Conservation (phyloP, 352 stramenopile genomes). For the Blastocystis sp. region DNA sequence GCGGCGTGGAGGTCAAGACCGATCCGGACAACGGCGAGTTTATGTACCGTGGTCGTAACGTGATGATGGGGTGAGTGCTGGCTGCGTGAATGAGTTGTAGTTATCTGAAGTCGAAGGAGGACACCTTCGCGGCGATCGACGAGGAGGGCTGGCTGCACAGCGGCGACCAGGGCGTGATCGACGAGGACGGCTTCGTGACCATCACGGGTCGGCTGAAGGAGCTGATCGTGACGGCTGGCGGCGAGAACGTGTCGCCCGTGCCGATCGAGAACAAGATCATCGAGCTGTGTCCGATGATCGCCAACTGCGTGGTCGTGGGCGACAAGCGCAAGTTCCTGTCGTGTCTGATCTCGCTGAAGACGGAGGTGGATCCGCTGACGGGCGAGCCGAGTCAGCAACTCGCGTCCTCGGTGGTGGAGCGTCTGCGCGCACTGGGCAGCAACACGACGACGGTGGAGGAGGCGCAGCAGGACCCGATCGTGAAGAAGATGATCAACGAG, state of each 20-base stretch:
- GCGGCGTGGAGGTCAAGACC: conserved; percentile 35
- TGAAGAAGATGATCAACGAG: conserved; percentile 82
- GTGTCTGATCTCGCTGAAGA: conserved; percentile 83
- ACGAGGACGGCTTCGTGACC: conserved; percentile 85
- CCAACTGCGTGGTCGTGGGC: conserved; percentile 90
- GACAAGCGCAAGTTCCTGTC: conserved; percentile 90
- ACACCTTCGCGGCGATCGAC: conserved; percentile 87
- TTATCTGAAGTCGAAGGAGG: conserved; percentile 77
- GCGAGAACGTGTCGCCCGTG: conserved; percentile 91
- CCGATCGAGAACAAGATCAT: conserved; percentile 90
- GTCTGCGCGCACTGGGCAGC: conserved; percentile 75
- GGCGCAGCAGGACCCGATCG: conserved; percentile 80
- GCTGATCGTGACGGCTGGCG: conserved; percentile 90
- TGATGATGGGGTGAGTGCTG: conserved; percentile 67
- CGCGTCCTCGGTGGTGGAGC: conserved; percentile 79
- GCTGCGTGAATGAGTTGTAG: background rate
- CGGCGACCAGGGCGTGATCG: conserved; percentile 87
- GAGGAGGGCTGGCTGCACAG: conserved; percentile 90
- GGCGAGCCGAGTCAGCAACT: conserved; percentile 78
- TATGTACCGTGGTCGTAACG: conserved; percentile 49
- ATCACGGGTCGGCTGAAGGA: conserved; percentile 95
- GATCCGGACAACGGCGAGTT: conserved; percentile 67
- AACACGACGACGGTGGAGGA: conserved; percentile 82
- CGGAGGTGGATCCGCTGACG: conserved; percentile 80
- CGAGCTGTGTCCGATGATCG: conserved; percentile 84